Evolutionary conservation across 139 green algal species (phyloP), one percentile per base, ranked within the genome.

Genomic region (Ostreobium quekettii): DNA sequence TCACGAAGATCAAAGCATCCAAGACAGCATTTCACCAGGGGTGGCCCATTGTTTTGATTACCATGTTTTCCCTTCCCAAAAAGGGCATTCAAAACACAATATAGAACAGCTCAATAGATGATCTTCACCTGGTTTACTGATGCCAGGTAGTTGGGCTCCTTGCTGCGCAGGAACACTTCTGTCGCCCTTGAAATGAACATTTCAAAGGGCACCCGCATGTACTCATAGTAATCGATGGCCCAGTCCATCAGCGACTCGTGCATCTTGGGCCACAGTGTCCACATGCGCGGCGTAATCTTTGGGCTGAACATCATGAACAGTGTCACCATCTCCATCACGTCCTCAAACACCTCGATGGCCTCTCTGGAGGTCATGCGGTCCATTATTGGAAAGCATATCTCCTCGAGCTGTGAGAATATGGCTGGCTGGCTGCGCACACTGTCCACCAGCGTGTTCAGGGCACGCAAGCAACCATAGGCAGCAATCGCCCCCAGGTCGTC

Each of bases 281-380:
- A 98, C 80, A 98, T 83, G 26, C 75, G 77, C 2, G 77, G 70
- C 8, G 80, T 85, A 63, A 96, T 90, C 76, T 60, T 66, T 64
- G 35, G 29, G 42, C 63, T 38, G 78, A 87, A 97, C 81, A 91
- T 98, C 7, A 89, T 97, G 48, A 96, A 86, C 80, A 94, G 97
- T 0, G 86, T 85, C 36, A 95, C 71, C 64, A 97, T 88, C 80
- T 96, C 86, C 53, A 95, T 71, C 47, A 92, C 76, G 76, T 98
- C 93, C 73, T 98, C 93, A 64, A 95, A 89, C 7, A 97, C 73
- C 47, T 98, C 93, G 73, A 95, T 80, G 2, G 83, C 85, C 0
- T 91, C 78, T 30, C 64, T 42, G 6, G 61, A 70, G 47, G 80
- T 64, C 72, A 95, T 91, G 39, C 78, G 78, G 2, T 85, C 64